Base-by-base conservation (phyloP, 305 asterid genomes). In the Withania somnifera region DNA sequence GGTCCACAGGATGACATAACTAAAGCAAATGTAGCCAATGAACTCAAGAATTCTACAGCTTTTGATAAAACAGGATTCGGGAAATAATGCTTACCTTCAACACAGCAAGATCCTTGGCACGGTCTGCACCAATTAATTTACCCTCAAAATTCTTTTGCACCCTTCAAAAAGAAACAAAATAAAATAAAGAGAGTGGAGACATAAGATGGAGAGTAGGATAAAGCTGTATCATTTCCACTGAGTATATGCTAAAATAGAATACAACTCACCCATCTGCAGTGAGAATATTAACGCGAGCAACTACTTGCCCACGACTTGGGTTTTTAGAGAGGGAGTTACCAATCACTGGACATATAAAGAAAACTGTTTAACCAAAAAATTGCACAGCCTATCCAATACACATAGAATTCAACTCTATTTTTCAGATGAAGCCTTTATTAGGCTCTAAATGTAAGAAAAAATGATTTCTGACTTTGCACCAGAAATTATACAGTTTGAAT, bases 81-180 rank as follows among this genome's bases (percentile, higher is more conserved):
- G 61, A 83, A 77, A 61, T 34, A 83, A 67, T 75, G 57, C 58
- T 82, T 84, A 96, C 99, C 98, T 96, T 90, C 89, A 94, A 89
- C 82, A 96, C 98, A 40, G 98, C 99, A 86, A 96, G 98, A 89
- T 96, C 99, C 90, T 96, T 96, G 32, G 93, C 66, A 78, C 99
- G 98, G 88, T 96, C 98, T 75, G 98, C 99, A 86, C 98, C 99
- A 56, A 96, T 56, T 75, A 96, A 82, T 86, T 82, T 92, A 63
- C 97, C 99, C 88, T 96, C 99, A 77, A 94, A 94, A 86, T 89
- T 94, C 92, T 96, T 96, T 87, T 93, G 98, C 84, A 92, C 90
- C 89, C 99, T 96, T 88, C 89, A 86, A 60, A 77, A 63, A 24
- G 64, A 80, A 51, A 77, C 19, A 53, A 63, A 20, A 58, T 68